Evolutionary conservation across 2,329 filamentous ascomycete species (phyloP).

Genomic region (Fonsecaea pedrosoi): DNA sequence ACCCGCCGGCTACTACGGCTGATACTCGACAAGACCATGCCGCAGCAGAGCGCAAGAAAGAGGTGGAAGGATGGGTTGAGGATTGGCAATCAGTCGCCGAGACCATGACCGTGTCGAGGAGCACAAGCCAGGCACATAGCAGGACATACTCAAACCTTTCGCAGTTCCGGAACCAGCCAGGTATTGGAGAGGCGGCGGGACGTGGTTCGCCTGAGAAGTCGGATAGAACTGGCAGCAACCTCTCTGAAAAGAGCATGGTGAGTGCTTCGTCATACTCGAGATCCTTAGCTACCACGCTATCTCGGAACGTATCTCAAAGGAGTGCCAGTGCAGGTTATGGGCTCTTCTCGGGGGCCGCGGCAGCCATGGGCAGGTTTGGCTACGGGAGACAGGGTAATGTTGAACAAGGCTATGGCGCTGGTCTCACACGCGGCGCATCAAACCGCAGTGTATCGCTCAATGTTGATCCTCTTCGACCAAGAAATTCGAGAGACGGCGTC

Average conservation of each 20-base stretch:
- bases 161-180: constrained; percentile 37
- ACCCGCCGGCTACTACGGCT: constrained; percentile 28
- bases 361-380: constrained; percentile 37
- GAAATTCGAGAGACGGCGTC: constrained; percentile 18
- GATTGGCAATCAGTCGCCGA: constrained; percentile 42
- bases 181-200: constrained; percentile 24
- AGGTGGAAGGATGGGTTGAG: constrained; percentile 42
- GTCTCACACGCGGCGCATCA: constrained; percentile 32
- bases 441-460: constrained; percentile 39
- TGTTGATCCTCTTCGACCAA: constrained; percentile 16
- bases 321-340: constrained; percentile 39
- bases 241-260: constrained; percentile 59
- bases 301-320: constrained; percentile 36
- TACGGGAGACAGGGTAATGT: constrained; percentile 15
- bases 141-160: constrained; percentile 40
- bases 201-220: constrained; percentile 52
- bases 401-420: constrained; percentile 7
- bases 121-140: constrained; percentile 37
- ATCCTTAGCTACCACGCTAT: constrained; percentile 49
- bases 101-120: constrained; percentile 39
- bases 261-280: constrained; percentile 31
- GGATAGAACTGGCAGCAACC: constrained; percentile 62
- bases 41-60: constrained; percentile 36
- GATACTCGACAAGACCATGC: constrained; percentile 20
- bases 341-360: constrained; percentile 39